phyloP scores from a whole-genome alignment of 768 basidiomycete species.

The Cyclocybe aegerita region DNA sequence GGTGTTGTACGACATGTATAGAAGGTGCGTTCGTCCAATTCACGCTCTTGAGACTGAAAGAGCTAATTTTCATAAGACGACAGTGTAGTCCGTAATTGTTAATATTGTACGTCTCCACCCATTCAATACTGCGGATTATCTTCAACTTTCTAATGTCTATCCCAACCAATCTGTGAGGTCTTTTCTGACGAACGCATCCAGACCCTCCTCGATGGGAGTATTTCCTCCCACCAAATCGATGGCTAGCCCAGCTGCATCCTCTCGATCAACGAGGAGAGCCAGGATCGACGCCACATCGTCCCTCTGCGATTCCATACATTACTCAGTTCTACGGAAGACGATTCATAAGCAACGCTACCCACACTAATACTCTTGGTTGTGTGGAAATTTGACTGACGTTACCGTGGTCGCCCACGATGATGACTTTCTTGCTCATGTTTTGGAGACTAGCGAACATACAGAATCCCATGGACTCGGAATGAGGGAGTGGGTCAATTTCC shows the following conservation, averaged over 20 bases:
- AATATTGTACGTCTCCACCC: no score
- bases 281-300: constrained; percentile 58
- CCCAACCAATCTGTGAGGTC: constrained; percentile 45
- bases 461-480: no score
- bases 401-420: constrained; percentile 55
- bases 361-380: constrained; percentile 49
- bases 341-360: constrained; percentile 15
- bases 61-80: no score
- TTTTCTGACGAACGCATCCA: constrained; percentile 50
- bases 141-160: not conserved
- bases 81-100: no score
- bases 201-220: constrained; percentile 40
- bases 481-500: no score
- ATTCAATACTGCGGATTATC: no score
- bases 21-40: no score
- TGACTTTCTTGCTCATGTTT: constrained; percentile 33
- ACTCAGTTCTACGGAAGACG: not conserved
- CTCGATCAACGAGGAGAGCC: constrained; percentile 45
- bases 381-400: constrained; percentile 33
- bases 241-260: constrained; percentile 54
- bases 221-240: constrained; percentile 63
- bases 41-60: no score
- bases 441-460: no score
- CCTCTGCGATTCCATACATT: constrained; percentile 30
- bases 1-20: no score